These are phyloP conservation scores for Vigna angularis DNA, from an alignment of 306 rosid species.

Conservation along the genomic window DNA sequence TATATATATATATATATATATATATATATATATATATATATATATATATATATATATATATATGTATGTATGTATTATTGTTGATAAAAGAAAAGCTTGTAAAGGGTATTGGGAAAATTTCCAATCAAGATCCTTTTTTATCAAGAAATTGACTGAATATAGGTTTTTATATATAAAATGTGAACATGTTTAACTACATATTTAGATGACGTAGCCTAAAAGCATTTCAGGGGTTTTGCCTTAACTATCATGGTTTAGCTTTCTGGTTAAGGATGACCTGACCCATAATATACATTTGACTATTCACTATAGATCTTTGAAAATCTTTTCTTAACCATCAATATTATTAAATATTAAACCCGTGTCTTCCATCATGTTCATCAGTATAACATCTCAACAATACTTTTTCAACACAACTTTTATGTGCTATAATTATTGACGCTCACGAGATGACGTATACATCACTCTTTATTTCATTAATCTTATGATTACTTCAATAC, in stretches of 20 bases:
- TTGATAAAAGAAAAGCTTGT: too few species aligned
- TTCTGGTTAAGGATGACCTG: constrained; percentile 32
- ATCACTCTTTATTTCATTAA: neutral
- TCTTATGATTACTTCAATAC: neutral
- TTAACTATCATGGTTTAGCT: constrained; percentile 26
- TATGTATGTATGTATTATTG: too few species aligned
- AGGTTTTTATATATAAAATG: neutral
- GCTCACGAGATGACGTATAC: neutral
- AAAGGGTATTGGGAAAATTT: too few species aligned
- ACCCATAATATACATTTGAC: constrained; percentile 30
- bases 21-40: too few species aligned
- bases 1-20: too few species aligned
- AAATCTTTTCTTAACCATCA: constrained; percentile 25
- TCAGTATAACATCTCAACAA: neutral
- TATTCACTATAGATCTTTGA: constrained; percentile 10
- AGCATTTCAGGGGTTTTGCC: constrained; percentile 35
- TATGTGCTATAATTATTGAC: neutral
- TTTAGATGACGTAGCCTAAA: constrained; percentile 27
- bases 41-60: too few species aligned
- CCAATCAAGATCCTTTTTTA: neutral
- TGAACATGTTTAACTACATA: neutral
- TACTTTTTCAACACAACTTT: neutral
- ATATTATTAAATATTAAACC: constrained; percentile 23
- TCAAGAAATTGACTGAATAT: neutral
- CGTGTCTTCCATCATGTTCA: neutral